These are phyloP conservation scores for Pichia membranifaciens DNA, from an alignment of 805 yeast genomes.

Conservation along the genomic window DNA sequence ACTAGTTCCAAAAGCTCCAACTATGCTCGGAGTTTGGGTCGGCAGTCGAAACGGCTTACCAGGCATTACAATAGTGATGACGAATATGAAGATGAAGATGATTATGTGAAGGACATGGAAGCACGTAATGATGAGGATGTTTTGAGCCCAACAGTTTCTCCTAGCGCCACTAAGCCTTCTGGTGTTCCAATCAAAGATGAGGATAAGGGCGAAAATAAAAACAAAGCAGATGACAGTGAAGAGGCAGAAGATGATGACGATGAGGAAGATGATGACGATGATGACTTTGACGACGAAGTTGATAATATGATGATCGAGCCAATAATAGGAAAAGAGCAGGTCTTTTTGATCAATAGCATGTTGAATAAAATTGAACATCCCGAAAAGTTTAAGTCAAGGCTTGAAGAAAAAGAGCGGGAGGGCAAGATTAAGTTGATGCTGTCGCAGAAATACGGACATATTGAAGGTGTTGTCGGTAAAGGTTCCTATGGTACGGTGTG, in stretches of 20 bases:
- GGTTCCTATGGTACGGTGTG: conserved; percentile 46
- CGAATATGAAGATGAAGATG: conserved; percentile 13
- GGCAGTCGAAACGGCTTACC: conserved; percentile 8
- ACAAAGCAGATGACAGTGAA: conserved; percentile 22
- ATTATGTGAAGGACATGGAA: conserved; percentile 10
- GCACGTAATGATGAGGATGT: neutral
- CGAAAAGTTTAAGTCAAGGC: conserved; percentile 29
- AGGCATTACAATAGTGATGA: conserved; percentile 13
- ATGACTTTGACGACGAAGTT: conserved; percentile 33
- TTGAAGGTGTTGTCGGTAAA: conserved; percentile 43
- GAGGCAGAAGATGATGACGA: conserved; percentile 19
- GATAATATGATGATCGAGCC: conserved; percentile 38
- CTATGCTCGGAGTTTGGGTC: conserved; percentile 7
- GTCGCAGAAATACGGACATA: conserved; percentile 44
- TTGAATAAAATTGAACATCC: conserved; percentile 42
- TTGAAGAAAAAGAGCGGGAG: conserved; percentile 13
- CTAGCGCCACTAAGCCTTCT: conserved; percentile 11
- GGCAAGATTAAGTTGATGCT: conserved; percentile 32
- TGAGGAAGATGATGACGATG: conserved; percentile 28
- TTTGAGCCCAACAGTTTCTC: neutral
- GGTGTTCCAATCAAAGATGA: conserved; percentile 10
- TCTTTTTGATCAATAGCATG: conserved; percentile 42
- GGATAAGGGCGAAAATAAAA: conserved; percentile 23
- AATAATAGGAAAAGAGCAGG: conserved; percentile 46
- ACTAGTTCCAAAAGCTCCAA: conserved; percentile 8